Evolutionary conservation across 2,329 filamentous ascomycete genomes (phyloP).

Genomic region (Alternaria sp.): DNA sequence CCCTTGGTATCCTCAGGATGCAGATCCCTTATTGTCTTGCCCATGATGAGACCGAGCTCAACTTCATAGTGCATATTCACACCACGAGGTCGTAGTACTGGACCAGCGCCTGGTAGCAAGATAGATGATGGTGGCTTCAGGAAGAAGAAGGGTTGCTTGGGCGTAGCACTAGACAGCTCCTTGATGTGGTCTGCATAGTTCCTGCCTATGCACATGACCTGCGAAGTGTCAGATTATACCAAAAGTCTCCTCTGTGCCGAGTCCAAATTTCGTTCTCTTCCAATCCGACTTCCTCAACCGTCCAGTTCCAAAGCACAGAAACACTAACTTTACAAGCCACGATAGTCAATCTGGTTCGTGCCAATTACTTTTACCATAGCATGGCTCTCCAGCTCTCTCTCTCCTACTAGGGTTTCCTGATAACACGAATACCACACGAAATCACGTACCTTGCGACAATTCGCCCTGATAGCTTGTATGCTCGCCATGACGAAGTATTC

Average conservation of each 20-base stretch:
- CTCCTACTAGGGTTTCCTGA: neutral
- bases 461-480: constrained; percentile 51
- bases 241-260: neutral
- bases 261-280: neutral
- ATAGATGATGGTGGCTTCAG: constrained; percentile 92
- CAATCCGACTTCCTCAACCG: neutral
- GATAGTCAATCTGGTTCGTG: neutral
- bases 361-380: neutral
- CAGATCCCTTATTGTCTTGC: constrained; percentile 80
- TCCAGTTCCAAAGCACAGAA: neutral
- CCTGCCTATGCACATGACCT: constrained; percentile 92
- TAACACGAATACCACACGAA: neutral
- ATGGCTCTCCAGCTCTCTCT: neutral
- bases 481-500: constrained; percentile 39
- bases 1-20: constrained; percentile 75
- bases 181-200: constrained; percentile 98
- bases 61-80: constrained; percentile 94
- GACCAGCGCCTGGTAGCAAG: constrained; percentile 78
- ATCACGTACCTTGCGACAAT: constrained; percentile 58
- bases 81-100: constrained; percentile 82
- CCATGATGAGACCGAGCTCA: constrained; percentile 89
- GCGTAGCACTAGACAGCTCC: constrained; percentile 85
- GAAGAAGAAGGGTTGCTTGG: constrained; percentile 99
- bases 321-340: neutral
- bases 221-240: neutral